Percentiles rank a stretch among this genome's conserved stretches.
Evolutionary conservation across 106 monocot species (phyloP).

Genomic region (Apostasia ramifera): DNA sequence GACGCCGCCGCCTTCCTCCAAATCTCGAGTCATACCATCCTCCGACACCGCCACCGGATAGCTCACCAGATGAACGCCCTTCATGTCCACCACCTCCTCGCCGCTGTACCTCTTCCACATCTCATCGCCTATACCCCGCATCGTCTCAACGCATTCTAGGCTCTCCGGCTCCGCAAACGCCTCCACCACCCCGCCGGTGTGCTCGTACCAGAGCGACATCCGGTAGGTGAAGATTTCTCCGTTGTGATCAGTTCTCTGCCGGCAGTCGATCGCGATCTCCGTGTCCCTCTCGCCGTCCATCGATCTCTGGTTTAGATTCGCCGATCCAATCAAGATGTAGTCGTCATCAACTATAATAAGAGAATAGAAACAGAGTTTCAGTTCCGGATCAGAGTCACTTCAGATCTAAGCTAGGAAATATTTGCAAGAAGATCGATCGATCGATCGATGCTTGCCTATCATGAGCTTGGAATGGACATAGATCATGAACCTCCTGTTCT

Average conservation of each 20-base stretch:
- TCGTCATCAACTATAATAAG: slow-evolving; percentile 39
- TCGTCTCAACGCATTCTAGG: slow-evolving; percentile 14
- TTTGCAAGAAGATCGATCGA: not conserved
- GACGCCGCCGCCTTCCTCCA: not conserved
- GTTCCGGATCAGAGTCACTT: no score
- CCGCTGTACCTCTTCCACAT: slow-evolving; percentile 29
- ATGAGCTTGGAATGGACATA: slow-evolving; percentile 67
- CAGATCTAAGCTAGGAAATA: no score
- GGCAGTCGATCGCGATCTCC: slow-evolving; percentile 48
- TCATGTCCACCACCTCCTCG: slow-evolving; percentile 25
- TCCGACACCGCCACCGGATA: slow-evolving; percentile 24
- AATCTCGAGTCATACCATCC: slow-evolving; percentile 17
- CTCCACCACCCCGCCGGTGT: slow-evolving; percentile 7
- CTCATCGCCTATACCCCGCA: slow-evolving; percentile 20
- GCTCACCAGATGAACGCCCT: slow-evolving; percentile 32
- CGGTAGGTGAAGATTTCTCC: slow-evolving; percentile 39
- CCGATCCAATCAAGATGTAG: slow-evolving; percentile 40
- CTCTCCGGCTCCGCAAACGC: slow-evolving; percentile 17
- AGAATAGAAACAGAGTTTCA: no score
- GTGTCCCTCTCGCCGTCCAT: slow-evolving; percentile 55
- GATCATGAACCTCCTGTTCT: slow-evolving; percentile 56
- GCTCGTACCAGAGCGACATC: slow-evolving; percentile 51
- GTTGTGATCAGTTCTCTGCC: slow-evolving; percentile 15
- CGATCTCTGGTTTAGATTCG: slow-evolving; percentile 62
- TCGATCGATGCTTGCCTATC: slow-evolving; percentile 30